phyloP scores from a whole-genome alignment of 2,329 filamentous ascomycete species.

The Knufia fluminis region DNA sequence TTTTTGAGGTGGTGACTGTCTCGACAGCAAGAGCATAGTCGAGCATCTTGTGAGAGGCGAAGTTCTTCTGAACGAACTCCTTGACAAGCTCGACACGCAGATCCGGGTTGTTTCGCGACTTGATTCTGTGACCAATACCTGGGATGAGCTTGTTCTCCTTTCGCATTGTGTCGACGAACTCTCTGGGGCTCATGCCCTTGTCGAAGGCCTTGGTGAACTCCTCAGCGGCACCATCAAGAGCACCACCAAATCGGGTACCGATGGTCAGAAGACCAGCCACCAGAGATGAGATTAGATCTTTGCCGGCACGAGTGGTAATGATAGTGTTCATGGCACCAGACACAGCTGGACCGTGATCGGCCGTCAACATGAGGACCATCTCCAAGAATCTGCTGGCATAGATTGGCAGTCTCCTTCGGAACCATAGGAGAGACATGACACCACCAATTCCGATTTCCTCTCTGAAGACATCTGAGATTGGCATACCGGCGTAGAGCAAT shows the following conservation, averaged over 20 bases:
- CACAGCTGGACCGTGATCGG: slow-evolving; percentile 96
- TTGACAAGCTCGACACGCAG: slow-evolving; percentile 98
- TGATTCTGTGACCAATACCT: slow-evolving; percentile 98
- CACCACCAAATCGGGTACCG: slow-evolving; percentile 95
- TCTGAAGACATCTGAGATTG: slow-evolving; percentile 98
- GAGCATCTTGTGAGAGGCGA: slow-evolving; percentile 95
- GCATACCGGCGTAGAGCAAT: slow-evolving; percentile 97
- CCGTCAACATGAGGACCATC: slow-evolving; percentile 99
- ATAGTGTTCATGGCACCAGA: slow-evolving; percentile 99
- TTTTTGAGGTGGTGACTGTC: slow-evolving; percentile 97
- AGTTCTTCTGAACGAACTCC: slow-evolving; percentile 95
- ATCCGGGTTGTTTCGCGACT: slow-evolving; percentile 99
- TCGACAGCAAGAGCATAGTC: slow-evolving; percentile 98
- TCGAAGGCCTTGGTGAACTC: slow-evolving; percentile 98
- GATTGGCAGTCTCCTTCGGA: slow-evolving; percentile 90
- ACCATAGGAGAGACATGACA: slow-evolving; percentile 99
- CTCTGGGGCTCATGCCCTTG: slow-evolving; percentile 94
- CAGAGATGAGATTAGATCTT: slow-evolving; percentile 92
- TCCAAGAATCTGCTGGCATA: slow-evolving; percentile 99
- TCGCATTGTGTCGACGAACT: slow-evolving; percentile 97
- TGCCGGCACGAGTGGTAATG: slow-evolving; percentile 97
- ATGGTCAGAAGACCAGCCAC: slow-evolving; percentile 97
- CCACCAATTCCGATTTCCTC: slow-evolving; percentile 98
- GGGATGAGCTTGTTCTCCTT: slow-evolving; percentile 99
- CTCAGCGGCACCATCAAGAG: slow-evolving; percentile 91